Evolutionary conservation across 2,329 filamentous ascomycete species (phyloP), one percentile per base, ranked within the genome.

Genomic region (Nemania serpens): DNA sequence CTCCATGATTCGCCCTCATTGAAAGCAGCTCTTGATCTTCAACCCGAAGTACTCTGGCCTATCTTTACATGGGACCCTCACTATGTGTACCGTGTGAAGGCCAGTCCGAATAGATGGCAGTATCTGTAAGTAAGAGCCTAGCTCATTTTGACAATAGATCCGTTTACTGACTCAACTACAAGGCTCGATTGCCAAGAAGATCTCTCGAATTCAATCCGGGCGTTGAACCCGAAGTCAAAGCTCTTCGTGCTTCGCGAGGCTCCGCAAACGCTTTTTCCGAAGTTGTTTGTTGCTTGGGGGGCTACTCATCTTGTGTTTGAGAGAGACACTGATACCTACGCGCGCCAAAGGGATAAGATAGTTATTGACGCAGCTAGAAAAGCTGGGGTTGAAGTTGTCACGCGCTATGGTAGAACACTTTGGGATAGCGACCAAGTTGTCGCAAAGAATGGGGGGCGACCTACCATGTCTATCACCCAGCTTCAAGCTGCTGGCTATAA

Each of bases 41-140:
- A 89, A 0, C 88, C 90, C 1, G 82, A 83, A 54, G 85, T 83
- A 18, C 77, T 93, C 25, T 93, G 88, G 79, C 90, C 89, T 0
- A 83, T 93, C 47, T 93, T 90, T 81, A 91, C 88, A 1, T 93
- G 89, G 88, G 90, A 92, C 71, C 89, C 89, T 58, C 88, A 93
- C 72, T 93, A 93, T 71, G 88, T 93, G 25, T 92, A 91, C 71
- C 82, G 82, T 34, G 85, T 87, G 1, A 82, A 89, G 59, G 89
- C 88, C 4, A 88, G 88, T 0, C 78, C 85, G 9, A 93, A 93
- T 69, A 80, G 90, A 66, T 93, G 89, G 88, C 87, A 91, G 68
- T 93, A 88, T 69, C 75, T 91, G 78, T 86, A 69, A 69, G 78
- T 62, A 10, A 9, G n/a, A 13, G n/a, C 34, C 15, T 20, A 41